These are phyloP conservation scores for Phytophthora pinifolia DNA, from an alignment of 352 stramenopile genomes.

Conservation along the genomic window DNA sequence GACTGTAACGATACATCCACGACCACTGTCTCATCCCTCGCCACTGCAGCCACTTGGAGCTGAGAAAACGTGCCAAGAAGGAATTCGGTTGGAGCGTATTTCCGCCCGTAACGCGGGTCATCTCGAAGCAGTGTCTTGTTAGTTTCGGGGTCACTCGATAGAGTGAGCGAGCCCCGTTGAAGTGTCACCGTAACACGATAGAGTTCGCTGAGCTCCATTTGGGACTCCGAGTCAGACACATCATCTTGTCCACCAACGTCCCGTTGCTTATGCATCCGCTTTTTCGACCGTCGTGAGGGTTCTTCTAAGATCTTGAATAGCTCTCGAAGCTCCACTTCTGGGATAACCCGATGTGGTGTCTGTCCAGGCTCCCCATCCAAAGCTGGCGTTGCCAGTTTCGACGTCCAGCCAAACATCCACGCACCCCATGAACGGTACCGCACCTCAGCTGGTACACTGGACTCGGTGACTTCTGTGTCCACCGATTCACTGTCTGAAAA, in stretches of 20 bases:
- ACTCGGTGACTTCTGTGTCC: constrained; percentile 75
- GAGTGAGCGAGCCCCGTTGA: constrained; percentile 70
- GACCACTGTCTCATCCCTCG: constrained; percentile 67
- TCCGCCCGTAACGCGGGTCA: constrained; percentile 60
- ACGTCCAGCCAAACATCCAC: constrained; percentile 89
- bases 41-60: constrained; percentile 71
- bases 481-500: constrained; percentile 82
- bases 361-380: constrained; percentile 30
- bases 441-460: constrained; percentile 67
- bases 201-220: constrained; percentile 48
- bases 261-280: constrained; percentile 40
- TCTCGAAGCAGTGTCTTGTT: constrained; percentile 63
- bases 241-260: constrained; percentile 25
- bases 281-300: constrained; percentile 65
- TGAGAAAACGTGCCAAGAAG: constrained; percentile 77
- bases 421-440: constrained; percentile 79
- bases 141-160: constrained; percentile 75
- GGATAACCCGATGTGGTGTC: constrained; percentile 49
- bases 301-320: constrained; percentile 89
- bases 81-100: constrained; percentile 77
- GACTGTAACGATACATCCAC: constrained; percentile 85
- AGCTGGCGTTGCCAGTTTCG: constrained; percentile 48
- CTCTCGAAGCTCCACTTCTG: constrained; percentile 81
- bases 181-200: constrained; percentile 76
- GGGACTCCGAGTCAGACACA: constrained; percentile 35